Evolutionary conservation across 495 filamentous ascomycete species (phyloP), one percentile per base, ranked within the genome.

Genomic region (Tuber melanosporum): DNA sequence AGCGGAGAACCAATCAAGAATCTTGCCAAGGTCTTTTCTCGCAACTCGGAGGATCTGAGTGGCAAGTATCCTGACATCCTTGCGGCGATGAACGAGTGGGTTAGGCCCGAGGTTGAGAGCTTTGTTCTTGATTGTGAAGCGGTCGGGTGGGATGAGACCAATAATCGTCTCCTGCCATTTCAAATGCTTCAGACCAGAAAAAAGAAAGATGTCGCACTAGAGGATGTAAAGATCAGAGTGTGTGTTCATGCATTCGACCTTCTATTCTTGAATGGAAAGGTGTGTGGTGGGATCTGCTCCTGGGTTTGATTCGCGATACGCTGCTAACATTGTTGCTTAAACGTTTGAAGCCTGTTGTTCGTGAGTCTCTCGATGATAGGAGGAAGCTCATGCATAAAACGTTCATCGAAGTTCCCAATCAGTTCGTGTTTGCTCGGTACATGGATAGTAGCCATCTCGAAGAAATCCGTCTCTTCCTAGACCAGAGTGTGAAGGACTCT

Each of bases 61-160:
- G 97, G 96, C 85, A 99, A 99, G 79, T 99, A 99, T 82, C 95
- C 95, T 0, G 95, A 99, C 86, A 92, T 99, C 52, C 87, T 99
- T 20, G 92, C 87, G 12, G 97, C 94, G 83, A 89, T 99, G 9
- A 86, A 91, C 49, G 90, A 88, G 3, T 99, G 95, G 95, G 90
- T 99, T 77, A 97, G 96, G 82, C 85, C 89, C 0, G 94, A 90
- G 39, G 95, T 95, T 26, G 91, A 92, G 84, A 97, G 93, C 80
- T 99, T 99, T 82, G 96, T 99, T 6, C 86, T 99, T 12, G 95
- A 99, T 83, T 98, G 96, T 85, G 95, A 99, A 86, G 97, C 94
- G 0, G 96, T 98, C n/a, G 95, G 92, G 4, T 99, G 96, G 96
- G 96, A 99, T 84, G 88, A 91, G 2, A 87, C 87, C 3, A 92